Evolutionary conservation across 129 eudicot species (phyloP), one percentile per base, ranked within the genome.

Genomic region (Solidago caesia): DNA sequence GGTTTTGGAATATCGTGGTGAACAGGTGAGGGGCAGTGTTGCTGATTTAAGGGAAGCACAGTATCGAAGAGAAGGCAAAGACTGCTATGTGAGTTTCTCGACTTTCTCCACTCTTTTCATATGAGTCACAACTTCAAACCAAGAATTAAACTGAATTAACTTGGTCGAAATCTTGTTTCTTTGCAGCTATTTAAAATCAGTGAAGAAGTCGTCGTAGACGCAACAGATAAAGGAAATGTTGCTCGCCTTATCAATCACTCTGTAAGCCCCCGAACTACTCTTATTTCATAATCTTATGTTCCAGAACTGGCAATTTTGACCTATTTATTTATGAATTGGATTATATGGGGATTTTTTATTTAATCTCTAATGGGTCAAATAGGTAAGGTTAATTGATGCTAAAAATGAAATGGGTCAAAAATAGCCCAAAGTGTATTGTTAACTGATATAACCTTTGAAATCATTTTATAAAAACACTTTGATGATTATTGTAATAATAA

Each of bases 1-100:
- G 99, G 99, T 94, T 85, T 82, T 94, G 59, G 99, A 94, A 80
- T 94, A 94, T 77, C 96, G 99, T 12, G 99, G 99, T 57, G 99
- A 94, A 75, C 97, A 91, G 62, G 99, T 94, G 44, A 88, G 99
- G 73, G 81, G 99, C 10, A 94, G 99, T 75, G 88, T 94, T 56
- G 99, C 99, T 9, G 96, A 94, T 81, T 79, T 94, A 84, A 91
- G 99, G 68, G 99, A 94, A 80, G 91, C 89, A 44, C 92, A 81
- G 6, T 94, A 94, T 79, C 90, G 90, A 1, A 47, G 75, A 70
- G 86, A 87, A 85, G 99, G 99, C 72, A 94, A 94, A 88, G 99
- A 94, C 70, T 94, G 99, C 90, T 94, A 94, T 66, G 99, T 94
- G 44, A 82, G 96, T 76, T 55, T 63, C 25, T 29, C 4, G 39